A percentile compares a stretch with the other conserved stretches of the same genome.
phyloP scores from a whole-genome alignment of 306 rosid genomes.

The Carpinus viminea region DNA sequence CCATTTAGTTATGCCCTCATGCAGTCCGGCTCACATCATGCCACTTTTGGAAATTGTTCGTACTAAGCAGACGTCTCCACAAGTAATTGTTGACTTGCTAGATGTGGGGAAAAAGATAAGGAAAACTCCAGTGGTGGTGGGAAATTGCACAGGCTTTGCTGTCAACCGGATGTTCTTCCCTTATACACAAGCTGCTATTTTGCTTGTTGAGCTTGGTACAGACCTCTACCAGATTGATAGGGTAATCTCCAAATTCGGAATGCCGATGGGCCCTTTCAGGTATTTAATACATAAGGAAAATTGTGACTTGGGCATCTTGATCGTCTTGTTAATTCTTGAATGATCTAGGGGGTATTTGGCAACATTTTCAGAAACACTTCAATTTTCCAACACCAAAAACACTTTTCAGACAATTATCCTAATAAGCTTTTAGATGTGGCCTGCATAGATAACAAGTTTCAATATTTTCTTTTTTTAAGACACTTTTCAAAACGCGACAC shows the following conservation, averaged over 20 bases:
- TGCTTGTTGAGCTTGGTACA: slow-evolving; percentile 83
- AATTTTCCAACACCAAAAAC: too few relatives aligned
- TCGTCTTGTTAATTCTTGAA: slow-evolving; percentile 10
- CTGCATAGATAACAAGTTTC: too few relatives aligned
- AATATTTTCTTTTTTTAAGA: too few relatives aligned
- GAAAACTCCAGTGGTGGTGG: slow-evolving; percentile 96
- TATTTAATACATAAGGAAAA: slow-evolving; percentile 26
- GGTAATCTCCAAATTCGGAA: slow-evolving; percentile 67
- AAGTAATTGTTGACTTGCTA: slow-evolving; percentile 80
- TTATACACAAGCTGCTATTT: slow-evolving; percentile 73
- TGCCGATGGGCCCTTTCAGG: slow-evolving; percentile 99
- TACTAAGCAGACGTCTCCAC: slow-evolving; percentile 79
- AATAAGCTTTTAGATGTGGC: too few relatives aligned
- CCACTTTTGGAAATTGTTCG: slow-evolving; percentile 96
- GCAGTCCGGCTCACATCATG: slow-evolving; percentile 96
- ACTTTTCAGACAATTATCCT: too few relatives aligned
- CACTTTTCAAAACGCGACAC: too few relatives aligned
- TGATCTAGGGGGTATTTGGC: slow-evolving; percentile 2
- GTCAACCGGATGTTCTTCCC: slow-evolving; percentile 96
- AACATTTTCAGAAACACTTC: too few relatives aligned
- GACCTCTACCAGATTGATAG: slow-evolving; percentile 81
- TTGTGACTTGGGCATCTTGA: not conserved
- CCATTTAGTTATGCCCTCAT: slow-evolving; percentile 35
- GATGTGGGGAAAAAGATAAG: slow-evolving; percentile 79
- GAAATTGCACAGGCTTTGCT: slow-evolving; percentile 97